A percentile compares a stretch with the other conserved stretches of the same genome.
Evolutionary conservation across 495 filamentous ascomycete species (phyloP).

Genomic region (Rhypophila decipiens): DNA sequence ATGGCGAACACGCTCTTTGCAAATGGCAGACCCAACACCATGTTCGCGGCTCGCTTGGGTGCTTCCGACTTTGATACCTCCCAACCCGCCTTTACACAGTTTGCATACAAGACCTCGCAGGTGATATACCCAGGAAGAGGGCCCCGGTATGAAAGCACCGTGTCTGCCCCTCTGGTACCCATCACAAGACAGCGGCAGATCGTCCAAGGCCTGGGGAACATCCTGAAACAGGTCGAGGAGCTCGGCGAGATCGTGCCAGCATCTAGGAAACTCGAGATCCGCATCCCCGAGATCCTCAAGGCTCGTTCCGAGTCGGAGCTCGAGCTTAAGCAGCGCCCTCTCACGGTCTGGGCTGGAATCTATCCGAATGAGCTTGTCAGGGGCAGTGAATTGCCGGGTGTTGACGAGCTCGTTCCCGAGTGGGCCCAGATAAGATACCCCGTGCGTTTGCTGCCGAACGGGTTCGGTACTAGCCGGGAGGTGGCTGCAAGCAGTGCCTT

Average conservation of each 20-base stretch:
- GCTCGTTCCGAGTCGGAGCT: slow-evolving; percentile 16
- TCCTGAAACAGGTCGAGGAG: slow-evolving; percentile 60
- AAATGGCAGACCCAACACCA: slow-evolving; percentile 58
- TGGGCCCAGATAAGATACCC: no score
- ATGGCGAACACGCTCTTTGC: slow-evolving; percentile 73
- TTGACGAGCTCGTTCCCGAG: not conserved
- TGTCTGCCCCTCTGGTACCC: slow-evolving; percentile 52
- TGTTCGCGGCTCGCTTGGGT: slow-evolving; percentile 53
- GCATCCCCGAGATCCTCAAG: slow-evolving; percentile 55
- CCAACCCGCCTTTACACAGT: slow-evolving; percentile 9
- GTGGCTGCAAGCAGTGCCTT: no score
- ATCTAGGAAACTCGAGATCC: slow-evolving; percentile 65
- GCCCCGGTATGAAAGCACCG: slow-evolving; percentile 8
- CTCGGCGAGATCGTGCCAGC: slow-evolving; percentile 53
- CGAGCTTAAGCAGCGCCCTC: slow-evolving; percentile 30
- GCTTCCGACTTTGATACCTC: no score
- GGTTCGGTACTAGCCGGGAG: no score
- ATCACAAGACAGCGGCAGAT: slow-evolving; percentile 61
- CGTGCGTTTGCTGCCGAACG: no score
- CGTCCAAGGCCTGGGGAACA: slow-evolving; percentile 70
- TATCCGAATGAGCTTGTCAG: slow-evolving; percentile 30
- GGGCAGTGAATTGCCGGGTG: not conserved
- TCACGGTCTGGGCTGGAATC: slow-evolving; percentile 74
- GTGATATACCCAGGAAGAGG: slow-evolving; percentile 9
- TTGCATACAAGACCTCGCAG: slow-evolving; percentile 22